Base-by-base conservation (phyloP, 2,329 filamentous ascomycete genomes). In the Xylariaceae sp. region DNA sequence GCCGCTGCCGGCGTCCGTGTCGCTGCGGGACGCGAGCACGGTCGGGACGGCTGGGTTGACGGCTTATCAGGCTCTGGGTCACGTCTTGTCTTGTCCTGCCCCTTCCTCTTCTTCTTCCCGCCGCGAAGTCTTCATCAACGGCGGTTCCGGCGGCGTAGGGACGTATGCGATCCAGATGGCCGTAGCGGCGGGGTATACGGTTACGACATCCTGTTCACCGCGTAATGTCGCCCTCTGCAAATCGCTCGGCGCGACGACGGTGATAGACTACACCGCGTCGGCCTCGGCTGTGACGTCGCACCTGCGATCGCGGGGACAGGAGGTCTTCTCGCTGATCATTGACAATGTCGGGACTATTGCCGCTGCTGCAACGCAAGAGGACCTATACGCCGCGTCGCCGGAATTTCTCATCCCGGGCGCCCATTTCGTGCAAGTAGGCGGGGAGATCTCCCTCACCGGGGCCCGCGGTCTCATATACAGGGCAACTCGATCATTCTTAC, bases 341-440 rank as follows among this genome's bases (percentile, higher is more conserved):
- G 82, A 85, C 61, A 79, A 79, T 56, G 73, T 83, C 20, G 77
- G 76, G 2, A n/a, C n/a, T n/a, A n/a, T n/a, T n/a, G n/a, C n/a
- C n/a, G n/a, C n/a, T n/a, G n/a, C n/a, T n/a, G 49, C 12, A n/a
- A 42, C 63, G 1, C 73, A 75, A 0, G 49, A 60, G 2, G 64
- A 72, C 12, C 59, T 85, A 11, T 83, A 83, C 62, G 73, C 69
- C 48, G 66, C 72, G 10, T 71, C 70, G 4, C 69, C 78, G 48
- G 55, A 69, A 6, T 84, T 75, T 56, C 62, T 83, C 25, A 58
- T 71, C 11, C 66, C 69, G 0, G 61, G 60, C 0, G 79, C 74
- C 14, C 68, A 64, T 36, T 84, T 75, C 54, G 68, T 79, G 8
- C 75, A 77, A 58, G 68, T 82, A 22, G 76, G 75, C 5, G 69